These are phyloP conservation scores for Capronia epimyces DNA, from an alignment of 2,329 filamentous ascomycete species.

Conservation along the genomic window DNA sequence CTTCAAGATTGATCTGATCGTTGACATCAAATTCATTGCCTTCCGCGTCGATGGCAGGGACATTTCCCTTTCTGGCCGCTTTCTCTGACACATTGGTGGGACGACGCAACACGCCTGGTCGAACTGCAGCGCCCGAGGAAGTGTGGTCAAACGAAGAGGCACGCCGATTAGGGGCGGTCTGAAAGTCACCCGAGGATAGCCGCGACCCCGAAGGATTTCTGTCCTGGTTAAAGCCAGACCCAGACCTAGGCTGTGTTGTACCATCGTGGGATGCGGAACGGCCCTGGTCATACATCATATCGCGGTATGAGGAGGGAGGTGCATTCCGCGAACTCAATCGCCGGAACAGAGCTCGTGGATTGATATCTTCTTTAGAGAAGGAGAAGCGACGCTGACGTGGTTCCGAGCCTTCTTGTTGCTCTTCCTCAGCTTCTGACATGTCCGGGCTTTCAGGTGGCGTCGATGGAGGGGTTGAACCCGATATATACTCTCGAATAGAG, in stretches of 20 bases:
- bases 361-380: slow-evolving; percentile 52
- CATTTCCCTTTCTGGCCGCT: slow-evolving; percentile 51
- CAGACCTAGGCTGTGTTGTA: slow-evolving; percentile 2
- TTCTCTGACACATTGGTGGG: slow-evolving; percentile 64
- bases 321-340: slow-evolving; percentile 42
- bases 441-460: slow-evolving; percentile 53
- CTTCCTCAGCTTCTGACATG: slow-evolving; percentile 20
- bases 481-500: slow-evolving; percentile 77
- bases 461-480: slow-evolving; percentile 66
- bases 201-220: slow-evolving; percentile 12
- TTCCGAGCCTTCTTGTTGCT: slow-evolving; percentile 28
- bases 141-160: slow-evolving; percentile 26
- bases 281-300: slow-evolving; percentile 32
- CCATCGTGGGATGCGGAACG: slow-evolving; percentile 26
- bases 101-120: slow-evolving; percentile 54
- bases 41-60: slow-evolving; percentile 40
- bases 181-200: slow-evolving; percentile 20
- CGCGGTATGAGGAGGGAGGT: slow-evolving; percentile 37
- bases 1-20: slow-evolving; percentile 66
- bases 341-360: slow-evolving; percentile 42
- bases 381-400: slow-evolving; percentile 53
- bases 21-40: slow-evolving; percentile 44
- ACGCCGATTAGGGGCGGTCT: slow-evolving; percentile 6
- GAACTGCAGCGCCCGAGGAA: slow-evolving; percentile 26
- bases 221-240: neutral